Base-by-base conservation (phyloP, 805 yeast species). In the Candida hungchunana region DNA sequence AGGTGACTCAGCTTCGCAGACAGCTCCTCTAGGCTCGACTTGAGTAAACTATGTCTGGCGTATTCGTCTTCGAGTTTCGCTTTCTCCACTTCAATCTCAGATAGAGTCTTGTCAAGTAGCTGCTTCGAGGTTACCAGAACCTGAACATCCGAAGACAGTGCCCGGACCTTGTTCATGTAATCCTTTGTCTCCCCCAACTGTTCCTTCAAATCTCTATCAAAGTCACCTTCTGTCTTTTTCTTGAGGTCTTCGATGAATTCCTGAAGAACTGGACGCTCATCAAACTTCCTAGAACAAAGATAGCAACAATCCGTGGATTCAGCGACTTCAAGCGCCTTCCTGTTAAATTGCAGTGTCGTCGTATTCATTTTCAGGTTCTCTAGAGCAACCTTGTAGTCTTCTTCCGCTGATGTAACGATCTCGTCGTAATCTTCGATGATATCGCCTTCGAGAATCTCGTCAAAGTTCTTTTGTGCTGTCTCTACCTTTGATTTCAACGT, bases 231-330 rank as follows among this genome's bases (percentile, higher is more conserved):
- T 1, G 60, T 54, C 26, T 59, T 55, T 2, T 56, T 42, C 31
- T 52, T 48, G 32, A 64, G 32, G 18, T 56, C 64, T 5, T 43
- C 25, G 10, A 65, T 36, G 12, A 65, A 46, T 1, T 40, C 37
- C 11, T 51, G 40, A 10, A 49, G 28, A 6, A 52, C 51, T 3
- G 52, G 58, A 1, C 52, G 50, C 8, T 62, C 64, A 12, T 71
- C 72, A 58, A 88, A 83, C 10, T 70, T 65, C 33, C 95, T 67
- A 14, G 74, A 73, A 57, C 97, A 90, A 29, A 89, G 62, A 28
- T 79, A 62, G 58, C 97, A 90, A 31, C 73, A 66, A 9, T 77
- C 69, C 7, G 71, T 67, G 4, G 55, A 50, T 18, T 74, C 60
- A 0, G 95, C 93, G 26, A 72, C 57, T 20, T 75, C 71, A 9